These are phyloP conservation scores for Pseudogymnoascus destructans DNA, from an alignment of 2,329 filamentous ascomycete genomes.

Conservation along the genomic window DNA sequence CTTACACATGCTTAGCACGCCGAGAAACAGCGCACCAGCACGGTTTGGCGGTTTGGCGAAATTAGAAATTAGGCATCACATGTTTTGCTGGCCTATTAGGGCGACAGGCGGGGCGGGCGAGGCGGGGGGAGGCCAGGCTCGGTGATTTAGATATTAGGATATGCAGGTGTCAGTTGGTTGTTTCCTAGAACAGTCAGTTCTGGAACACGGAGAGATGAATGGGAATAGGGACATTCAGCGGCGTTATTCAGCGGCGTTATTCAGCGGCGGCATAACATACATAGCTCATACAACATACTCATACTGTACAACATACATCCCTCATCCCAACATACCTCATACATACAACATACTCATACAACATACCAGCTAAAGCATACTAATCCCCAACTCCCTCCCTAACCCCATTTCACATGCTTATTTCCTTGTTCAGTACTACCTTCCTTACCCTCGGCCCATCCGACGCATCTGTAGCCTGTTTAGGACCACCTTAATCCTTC, in stretches of 20 bases:
- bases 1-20: no score
- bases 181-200: not conserved
- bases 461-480: not conserved
- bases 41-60: not conserved
- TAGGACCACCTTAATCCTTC: not conserved
- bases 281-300: no score
- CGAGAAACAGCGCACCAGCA: not conserved
- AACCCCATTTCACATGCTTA: not conserved
- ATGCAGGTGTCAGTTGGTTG: not conserved
- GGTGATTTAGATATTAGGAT: not conserved
- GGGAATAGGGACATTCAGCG: no score
- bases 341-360: no score
- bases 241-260: no score
- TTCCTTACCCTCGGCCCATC: not conserved
- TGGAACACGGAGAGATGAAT: not conserved
- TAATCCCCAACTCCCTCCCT: no score
- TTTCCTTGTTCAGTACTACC: not conserved
- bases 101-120: not conserved
- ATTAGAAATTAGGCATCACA: not conserved
- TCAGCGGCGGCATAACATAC: no score
- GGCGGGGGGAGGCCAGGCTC: no score
- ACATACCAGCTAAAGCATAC: no score
- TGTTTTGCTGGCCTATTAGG: not conserved
- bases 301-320: no score
- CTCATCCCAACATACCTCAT: no score